Conservation (phyloP, 2,329 filamentous ascomycete genomes). For the Aureobasidium sp. region DNA sequence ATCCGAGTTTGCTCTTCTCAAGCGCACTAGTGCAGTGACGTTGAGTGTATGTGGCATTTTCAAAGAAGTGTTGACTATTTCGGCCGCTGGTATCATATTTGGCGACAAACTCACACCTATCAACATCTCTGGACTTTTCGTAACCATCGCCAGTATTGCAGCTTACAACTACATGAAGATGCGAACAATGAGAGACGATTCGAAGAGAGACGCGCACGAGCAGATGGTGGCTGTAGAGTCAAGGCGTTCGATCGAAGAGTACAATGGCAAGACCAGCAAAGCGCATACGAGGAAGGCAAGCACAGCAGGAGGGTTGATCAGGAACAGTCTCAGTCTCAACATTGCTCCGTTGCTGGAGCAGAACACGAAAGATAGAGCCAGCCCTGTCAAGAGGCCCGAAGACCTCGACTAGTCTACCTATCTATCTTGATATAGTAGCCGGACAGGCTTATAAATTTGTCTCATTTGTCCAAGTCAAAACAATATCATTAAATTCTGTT, state of each 20-base stretch:
- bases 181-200: conserved; percentile 75
- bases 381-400: conserved; percentile 40
- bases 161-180: conserved; percentile 96
- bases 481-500: not conserved
- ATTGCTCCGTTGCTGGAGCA: conserved; percentile 21
- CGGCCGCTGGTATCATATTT: conserved; percentile 79
- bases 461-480: not conserved
- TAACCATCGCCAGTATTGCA: conserved; percentile 79
- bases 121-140: conserved; percentile 79
- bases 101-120: conserved; percentile 79
- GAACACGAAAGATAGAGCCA: conserved; percentile 21
- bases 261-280: conserved; percentile 15
- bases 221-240: conserved; percentile 33
- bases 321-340: conserved; percentile 33
- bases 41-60: conserved; percentile 96
- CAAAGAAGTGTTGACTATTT: conserved; percentile 96
- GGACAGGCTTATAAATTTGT: not conserved
- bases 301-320: conserved; percentile 28
- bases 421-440: not conserved
- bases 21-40: conserved; percentile 92
- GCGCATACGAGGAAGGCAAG: conserved; percentile 19
- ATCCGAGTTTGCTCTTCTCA: conserved; percentile 88
- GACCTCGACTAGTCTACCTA: conserved; percentile 32
- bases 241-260: conserved; percentile 21
- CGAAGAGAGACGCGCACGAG: conserved; percentile 43